These are phyloP conservation scores for Porphyrellus cyaneotinctus DNA, from an alignment of 768 basidiomycete species.

Conservation along the genomic window DNA sequence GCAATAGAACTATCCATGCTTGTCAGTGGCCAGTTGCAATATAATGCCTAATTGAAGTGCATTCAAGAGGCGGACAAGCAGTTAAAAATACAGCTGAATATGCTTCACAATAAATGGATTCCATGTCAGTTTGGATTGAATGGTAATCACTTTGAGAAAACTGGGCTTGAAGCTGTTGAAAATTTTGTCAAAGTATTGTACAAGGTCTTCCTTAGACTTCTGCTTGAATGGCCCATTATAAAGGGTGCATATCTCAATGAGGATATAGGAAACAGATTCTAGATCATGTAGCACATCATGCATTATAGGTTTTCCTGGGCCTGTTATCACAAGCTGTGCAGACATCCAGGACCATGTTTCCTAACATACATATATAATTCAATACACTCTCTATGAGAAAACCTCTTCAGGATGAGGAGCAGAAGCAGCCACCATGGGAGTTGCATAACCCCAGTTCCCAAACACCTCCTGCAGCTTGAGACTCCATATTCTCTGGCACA, in stretches of 20 bases:
- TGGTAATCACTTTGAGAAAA: not conserved
- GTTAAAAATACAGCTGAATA: not conserved
- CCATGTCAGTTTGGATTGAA: not conserved
- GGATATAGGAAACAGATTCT: not conserved
- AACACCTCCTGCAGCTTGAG: not conserved
- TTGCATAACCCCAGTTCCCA: not conserved
- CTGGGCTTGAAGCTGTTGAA: constrained; percentile 4
- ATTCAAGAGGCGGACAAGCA: not conserved
- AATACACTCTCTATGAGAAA: too few relatives aligned
- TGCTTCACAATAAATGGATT: not conserved
- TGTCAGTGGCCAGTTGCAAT: not conserved
- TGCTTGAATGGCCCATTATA: not conserved
- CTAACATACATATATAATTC: not conserved
- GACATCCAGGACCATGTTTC: constrained; percentile 7
- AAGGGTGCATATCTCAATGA: not conserved
- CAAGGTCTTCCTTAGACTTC: not conserved
- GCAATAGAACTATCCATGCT: too few relatives aligned
- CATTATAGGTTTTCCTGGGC: not conserved
- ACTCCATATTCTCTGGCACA: not conserved
- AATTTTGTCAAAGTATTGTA: constrained; percentile 1
- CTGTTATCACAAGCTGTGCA: constrained; percentile 1
- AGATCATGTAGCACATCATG: not conserved
- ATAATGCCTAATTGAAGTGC: not conserved
- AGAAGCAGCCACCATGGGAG: not conserved
- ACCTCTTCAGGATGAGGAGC: not conserved